These are phyloP conservation scores for Brassica nigra DNA, from an alignment of 345 rosid genomes.

Conservation along the genomic window DNA sequence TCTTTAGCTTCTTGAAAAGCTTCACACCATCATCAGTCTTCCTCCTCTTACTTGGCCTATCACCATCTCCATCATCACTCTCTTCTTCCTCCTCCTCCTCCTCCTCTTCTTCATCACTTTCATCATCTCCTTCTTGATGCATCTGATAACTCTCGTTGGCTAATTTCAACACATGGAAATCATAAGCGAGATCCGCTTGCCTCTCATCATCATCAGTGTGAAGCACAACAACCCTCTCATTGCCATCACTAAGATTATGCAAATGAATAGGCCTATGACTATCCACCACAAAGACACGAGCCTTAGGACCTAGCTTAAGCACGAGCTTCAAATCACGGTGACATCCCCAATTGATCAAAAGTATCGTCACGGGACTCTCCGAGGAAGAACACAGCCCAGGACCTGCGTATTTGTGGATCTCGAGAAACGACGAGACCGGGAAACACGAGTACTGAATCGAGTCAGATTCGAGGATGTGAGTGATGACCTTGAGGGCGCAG, in stretches of 20 bases:
- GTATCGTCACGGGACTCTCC: constrained; percentile 54
- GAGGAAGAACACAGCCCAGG: constrained; percentile 57
- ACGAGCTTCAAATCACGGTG: constrained; percentile 70
- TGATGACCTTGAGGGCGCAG: constrained; percentile 80
- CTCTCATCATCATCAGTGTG: constrained; percentile 81
- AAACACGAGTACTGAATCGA: constrained; percentile 88
- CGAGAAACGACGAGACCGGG: constrained; percentile 86
- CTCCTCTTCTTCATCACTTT: constrained; percentile 12
- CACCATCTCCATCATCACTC: constrained; percentile 45
- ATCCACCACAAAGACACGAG: constrained; percentile 80
- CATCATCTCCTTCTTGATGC: constrained; percentile 35
- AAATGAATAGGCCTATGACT: constrained; percentile 94
- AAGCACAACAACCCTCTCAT: constrained; percentile 79
- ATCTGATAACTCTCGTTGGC: constrained; percentile 64
- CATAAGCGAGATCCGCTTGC: constrained; percentile 80
- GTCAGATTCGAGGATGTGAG: constrained; percentile 87
- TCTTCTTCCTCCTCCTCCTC: constrained; percentile 27
- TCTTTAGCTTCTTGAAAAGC: constrained; percentile 68
- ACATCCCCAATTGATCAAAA: constrained; percentile 90
- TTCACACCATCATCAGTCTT: constrained; percentile 53
- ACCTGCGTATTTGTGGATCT: constrained; percentile 70
- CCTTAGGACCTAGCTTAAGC: constrained; percentile 59
- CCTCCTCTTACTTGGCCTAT: constrained; percentile 69
- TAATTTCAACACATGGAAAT: constrained; percentile 73
- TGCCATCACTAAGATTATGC: constrained; percentile 72